These are phyloP conservation scores for Picocystis sp. DNA, from an alignment of 163 green algal species.

Conservation along the genomic window DNA sequence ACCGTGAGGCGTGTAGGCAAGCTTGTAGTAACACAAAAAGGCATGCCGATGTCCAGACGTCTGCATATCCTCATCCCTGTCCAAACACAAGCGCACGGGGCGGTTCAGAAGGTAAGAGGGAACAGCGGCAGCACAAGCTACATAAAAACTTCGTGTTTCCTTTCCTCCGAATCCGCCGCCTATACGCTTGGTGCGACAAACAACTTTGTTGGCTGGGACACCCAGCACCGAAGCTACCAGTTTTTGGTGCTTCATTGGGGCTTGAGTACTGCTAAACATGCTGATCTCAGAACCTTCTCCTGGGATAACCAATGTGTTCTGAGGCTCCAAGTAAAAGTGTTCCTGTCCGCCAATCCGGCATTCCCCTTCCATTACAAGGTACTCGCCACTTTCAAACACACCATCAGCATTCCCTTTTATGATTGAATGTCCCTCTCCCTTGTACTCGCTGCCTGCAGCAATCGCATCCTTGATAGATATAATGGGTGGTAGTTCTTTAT, in stretches of 20 bases:
- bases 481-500: slow-evolving; percentile 72
- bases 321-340: slow-evolving; percentile 97
- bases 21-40: slow-evolving; percentile 65
- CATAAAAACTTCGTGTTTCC: slow-evolving; percentile 58
- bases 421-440: slow-evolving; percentile 26
- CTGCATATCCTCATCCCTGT: slow-evolving; percentile 86
- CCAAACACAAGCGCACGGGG: slow-evolving; percentile 68
- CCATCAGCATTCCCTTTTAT: slow-evolving; percentile 49
- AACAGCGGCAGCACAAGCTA: slow-evolving; percentile 52
- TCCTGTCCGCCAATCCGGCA: slow-evolving; percentile 72
- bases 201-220: slow-evolving; percentile 63
- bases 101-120: slow-evolving; percentile 48
- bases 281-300: slow-evolving; percentile 54
- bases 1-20: slow-evolving; percentile 51
- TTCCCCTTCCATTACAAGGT: slow-evolving; percentile 51
- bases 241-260: slow-evolving; percentile 53
- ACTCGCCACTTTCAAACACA: slow-evolving; percentile 22
- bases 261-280: slow-evolving; percentile 54
- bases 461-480: slow-evolving; percentile 74
- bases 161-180: slow-evolving; percentile 93
- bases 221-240: slow-evolving; percentile 50
- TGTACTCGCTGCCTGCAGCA: slow-evolving; percentile 33
- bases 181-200: slow-evolving; percentile 72
- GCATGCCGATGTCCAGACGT: slow-evolving; percentile 75
- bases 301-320: slow-evolving; percentile 56